Evolutionary conservation across 2,329 filamentous ascomycete species (phyloP), one percentile per base, ranked within the genome.

Genomic region (Clarireedia monteithiana): DNA sequence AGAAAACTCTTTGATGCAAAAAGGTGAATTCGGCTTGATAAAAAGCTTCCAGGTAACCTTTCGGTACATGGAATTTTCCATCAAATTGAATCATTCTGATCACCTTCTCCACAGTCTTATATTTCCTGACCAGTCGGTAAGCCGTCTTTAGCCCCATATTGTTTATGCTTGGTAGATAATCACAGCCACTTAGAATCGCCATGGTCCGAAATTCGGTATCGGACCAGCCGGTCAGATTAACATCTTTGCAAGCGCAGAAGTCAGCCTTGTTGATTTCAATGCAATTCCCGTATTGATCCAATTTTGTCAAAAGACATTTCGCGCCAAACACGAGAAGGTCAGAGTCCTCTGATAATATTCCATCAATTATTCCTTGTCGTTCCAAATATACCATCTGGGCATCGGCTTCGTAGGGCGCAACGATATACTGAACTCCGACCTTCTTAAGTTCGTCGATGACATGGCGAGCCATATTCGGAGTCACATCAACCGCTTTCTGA

Each of bases 401-500:
- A 71, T 99, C 94, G 48, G 94, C 94, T 75, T 99, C 94, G 72
- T 96, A 99, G 0, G 94, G 94, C 0, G 94, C 94, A 17, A 99
- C 95, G 55, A 99, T 79, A 68, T 96, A 97, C 56, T 89, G 81
- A 15, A 99, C 80, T 40, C 83, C 79, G 66, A 85, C 75, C 66
- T 83, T 82, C 73, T 95, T 96, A 65, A 97, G 77, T 69, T 95
- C 89, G 63, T 96, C 91, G 57, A 99, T 99, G 53, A 97, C 74
- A 62, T 88, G 80, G 6, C 89, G 83, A 6, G 94, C 94, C 95
- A 99, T 99, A 66, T 94, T 85, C 2, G 95, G 92, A 1, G 94
- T 97, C 39, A 99, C 85, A 70, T 99, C 94, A 58, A 97, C 87
- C 47, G 91, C 88, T 70, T 97, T 99, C 68, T 97, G 92, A 56